Evolutionary conservation across 129 eudicot genomes (phyloP), one percentile per base, ranked within the genome.

Genomic region (Solidago caesia): DNA sequence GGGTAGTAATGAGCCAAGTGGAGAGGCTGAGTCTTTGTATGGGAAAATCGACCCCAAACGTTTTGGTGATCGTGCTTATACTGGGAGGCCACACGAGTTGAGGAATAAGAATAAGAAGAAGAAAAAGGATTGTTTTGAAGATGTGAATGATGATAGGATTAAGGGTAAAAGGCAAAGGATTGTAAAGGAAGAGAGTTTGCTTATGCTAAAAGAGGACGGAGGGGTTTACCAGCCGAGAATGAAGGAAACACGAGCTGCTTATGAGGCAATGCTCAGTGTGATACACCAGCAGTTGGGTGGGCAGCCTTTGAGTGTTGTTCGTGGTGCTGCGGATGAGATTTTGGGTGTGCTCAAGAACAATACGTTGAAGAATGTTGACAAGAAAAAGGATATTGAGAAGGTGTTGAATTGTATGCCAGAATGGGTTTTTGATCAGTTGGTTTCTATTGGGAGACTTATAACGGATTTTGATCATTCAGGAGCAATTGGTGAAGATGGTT

Each of bases 291-390:
- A 88, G 64, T 51, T 93, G 74, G 97, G 97, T 44, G 97, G 98
- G 47, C 96, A 93, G 88, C 96, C 92, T 43, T 64, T 85, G 64
- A 86, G 80, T 67, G 86, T 93, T 67, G 88, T 93, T 5, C 86
- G 92, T 75, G 91, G 91, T n/a, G 96, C 97, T 15, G 98, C 98
- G 0, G 98, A 88, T 80, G 98, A 93, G 97, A 88, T 93, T 8
- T 75, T 93, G 80, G 96, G 92, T 60, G 92, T 90, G 70, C 75
- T 93, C 1, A 93, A 93, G 75, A 88, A 88, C 63, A 92, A 90
- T 45, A 76, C 82, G 3, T 7, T 93, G 57, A 93, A 93, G 90
- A 86, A 86, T 55, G 82, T 81, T 3, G 98, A 90, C 44, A 93
- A 88, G 82, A 90, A 93, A 73, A 88, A 84, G 83, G 98, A 88